These are phyloP conservation scores for Eucalyptus curtisii DNA, from an alignment of 345 rosid genomes.

Conservation along the genomic window DNA sequence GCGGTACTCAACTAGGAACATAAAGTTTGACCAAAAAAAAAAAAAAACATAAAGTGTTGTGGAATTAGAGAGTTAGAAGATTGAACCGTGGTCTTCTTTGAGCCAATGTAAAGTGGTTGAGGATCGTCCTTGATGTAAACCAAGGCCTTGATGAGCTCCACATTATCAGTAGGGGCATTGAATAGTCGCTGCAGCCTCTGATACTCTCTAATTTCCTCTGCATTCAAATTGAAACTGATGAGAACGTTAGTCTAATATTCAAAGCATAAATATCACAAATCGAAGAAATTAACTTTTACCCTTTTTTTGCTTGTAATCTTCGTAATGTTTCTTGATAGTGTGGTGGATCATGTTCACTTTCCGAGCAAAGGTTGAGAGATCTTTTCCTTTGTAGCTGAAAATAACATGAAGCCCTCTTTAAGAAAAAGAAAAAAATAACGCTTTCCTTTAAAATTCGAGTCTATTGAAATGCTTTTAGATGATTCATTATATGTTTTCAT, in stretches of 20 bases:
- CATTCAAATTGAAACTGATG: neutral
- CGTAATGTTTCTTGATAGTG: neutral
- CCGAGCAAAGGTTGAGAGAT: neutral
- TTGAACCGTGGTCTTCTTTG: constrained; percentile 19
- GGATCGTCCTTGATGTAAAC: constrained; percentile 22
- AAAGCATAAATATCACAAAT: neutral
- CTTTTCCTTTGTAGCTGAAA: neutral
- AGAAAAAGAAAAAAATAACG: neutral
- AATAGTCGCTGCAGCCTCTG: constrained; percentile 15
- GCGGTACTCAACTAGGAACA: neutral
- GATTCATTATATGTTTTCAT: neutral
- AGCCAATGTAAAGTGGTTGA: constrained; percentile 22
- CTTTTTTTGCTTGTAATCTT: neutral
- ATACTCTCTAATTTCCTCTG: constrained; percentile 22
- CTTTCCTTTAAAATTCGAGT: neutral
- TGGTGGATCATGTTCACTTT: neutral
- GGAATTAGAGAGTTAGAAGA: neutral
- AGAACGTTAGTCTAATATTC: neutral
- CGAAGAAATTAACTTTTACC: neutral
- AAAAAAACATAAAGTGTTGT: neutral
- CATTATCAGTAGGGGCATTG: constrained; percentile 15
- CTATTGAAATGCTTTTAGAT: neutral
- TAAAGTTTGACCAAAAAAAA: neutral
- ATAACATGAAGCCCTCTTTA: neutral
- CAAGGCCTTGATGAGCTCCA: constrained; percentile 22